Base-by-base conservation (phyloP, 176 grass and related monocot genomes). In the Areca catechu region DNA sequence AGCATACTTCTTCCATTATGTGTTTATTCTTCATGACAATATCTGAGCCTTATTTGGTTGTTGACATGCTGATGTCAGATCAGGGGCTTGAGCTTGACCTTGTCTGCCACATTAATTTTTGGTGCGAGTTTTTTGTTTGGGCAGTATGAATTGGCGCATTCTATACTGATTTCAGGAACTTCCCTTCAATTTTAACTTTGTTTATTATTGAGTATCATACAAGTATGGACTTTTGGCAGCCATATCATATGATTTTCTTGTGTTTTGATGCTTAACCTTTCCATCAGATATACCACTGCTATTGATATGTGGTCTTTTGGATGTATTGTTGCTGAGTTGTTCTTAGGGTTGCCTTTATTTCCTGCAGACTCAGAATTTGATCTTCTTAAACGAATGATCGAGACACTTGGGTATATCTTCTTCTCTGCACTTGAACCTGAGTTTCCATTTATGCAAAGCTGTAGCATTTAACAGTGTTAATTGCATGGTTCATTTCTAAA, bases 271-370 rank as follows among this genome's bases (percentile, higher is more conserved):
- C 87, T 97, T 97, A 73, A 88, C 69, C 50, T 80, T 70, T 60
- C 53, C 63, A 5, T 54, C 72, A 97, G 93, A 92, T 97, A 97
- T 80, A 89, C 81, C 60, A 81, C 88, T 55, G 76, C 94, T 24
- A 98, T 98, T 65, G 94, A 93, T 76, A 98, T 98, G 94, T 98
- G 94, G 94, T 98, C 94, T 30, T 83, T 98, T 22, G 94, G 94
- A 16, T 98, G 94, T 67, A 89, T 98, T 52, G 84, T 93, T 57
- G 88, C 87, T 19, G 94, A 98, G 66, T 66, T 98, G 43, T 98
- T 85, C 73, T 85, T 98, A 66, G 94, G 94, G 3, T 57, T 98
- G 53, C 94, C 94, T 85, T 83, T 98, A 77, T 98, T 98, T 74
- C 94, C 88, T 58, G 94, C 88, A 51, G 81, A 88, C 30, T 98